Conservation (phyloP, 371 early-diverging fungal genomes). For the Lichtheimia corymbifera region DNA sequence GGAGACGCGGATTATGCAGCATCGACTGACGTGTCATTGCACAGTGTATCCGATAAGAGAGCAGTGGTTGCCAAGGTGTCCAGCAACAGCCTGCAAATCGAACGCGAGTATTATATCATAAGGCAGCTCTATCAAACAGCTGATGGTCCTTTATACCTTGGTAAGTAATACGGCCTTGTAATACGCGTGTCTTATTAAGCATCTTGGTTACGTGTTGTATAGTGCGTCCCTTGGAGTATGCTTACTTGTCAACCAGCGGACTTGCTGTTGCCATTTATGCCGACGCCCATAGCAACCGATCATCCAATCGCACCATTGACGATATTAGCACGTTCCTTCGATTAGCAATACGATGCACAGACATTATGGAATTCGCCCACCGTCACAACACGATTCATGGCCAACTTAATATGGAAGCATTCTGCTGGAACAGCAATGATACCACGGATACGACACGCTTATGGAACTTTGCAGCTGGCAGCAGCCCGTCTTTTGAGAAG, state of each 20-base stretch:
- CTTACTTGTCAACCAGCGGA: conserved; percentile 32
- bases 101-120: conserved; percentile 44
- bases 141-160: conserved; percentile 31
- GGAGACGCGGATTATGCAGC: not conserved
- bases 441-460: conserved; percentile 31
- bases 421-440: conserved; percentile 32
- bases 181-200: no score
- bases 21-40: conserved; percentile 8
- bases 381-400: conserved; percentile 43
- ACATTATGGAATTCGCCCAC: conserved; percentile 47
- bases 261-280: conserved; percentile 39
- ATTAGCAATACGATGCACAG: conserved; percentile 47
- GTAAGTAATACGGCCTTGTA: no score
- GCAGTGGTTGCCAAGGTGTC: conserved; percentile 48
- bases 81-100: conserved; percentile 28
- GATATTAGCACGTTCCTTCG: conserved; percentile 46
- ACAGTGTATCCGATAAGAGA: conserved; percentile 37
- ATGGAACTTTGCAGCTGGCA: conserved; percentile 29
- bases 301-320: not conserved
- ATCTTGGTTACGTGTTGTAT: not conserved
- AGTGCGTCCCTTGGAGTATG: conserved; percentile 44
- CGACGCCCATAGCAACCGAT: conserved; percentile 27
- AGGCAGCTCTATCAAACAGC: conserved; percentile 34
- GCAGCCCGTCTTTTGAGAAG: conserved; percentile 32
- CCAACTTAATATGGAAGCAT: conserved; percentile 36